These are phyloP conservation scores for Cornus florida DNA, from an alignment of 148 eudicot genomes.

Conservation along the genomic window DNA sequence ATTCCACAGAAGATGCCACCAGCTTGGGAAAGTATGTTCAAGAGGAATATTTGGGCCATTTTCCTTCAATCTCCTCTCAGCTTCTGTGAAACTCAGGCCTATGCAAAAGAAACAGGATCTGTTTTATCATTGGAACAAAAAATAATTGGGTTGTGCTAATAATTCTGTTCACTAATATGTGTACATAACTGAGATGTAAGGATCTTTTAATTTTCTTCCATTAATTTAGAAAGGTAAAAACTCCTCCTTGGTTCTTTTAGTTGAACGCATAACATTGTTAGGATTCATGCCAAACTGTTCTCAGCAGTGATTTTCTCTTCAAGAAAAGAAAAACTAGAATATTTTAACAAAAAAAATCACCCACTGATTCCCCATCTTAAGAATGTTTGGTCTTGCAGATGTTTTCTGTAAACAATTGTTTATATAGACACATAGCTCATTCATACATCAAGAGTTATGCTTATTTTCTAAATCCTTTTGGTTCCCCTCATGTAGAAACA, in stretches of 20 bases:
- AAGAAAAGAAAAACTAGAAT: background rate
- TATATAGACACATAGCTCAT: background rate
- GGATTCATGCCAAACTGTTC: background rate
- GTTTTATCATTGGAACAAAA: background rate
- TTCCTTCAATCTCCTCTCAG: constrained; percentile 44
- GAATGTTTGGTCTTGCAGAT: background rate
- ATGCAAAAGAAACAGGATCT: constrained; percentile 8
- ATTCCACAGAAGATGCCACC: constrained; percentile 54
- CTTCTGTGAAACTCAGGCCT: constrained; percentile 57
- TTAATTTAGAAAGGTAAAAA: background rate
- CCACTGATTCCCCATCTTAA: background rate
- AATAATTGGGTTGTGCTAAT: background rate
- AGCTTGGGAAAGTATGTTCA: constrained; percentile 42
- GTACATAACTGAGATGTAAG: background rate
- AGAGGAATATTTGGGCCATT: constrained; percentile 49
- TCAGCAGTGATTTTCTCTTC: background rate
- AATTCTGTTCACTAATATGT: background rate
- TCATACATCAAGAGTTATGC: background rate
- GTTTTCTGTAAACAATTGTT: background rate
- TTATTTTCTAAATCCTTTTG: background rate
- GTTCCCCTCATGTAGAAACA: background rate
- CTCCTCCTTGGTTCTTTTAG: background rate
- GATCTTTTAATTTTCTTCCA: background rate
- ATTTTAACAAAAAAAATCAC: background rate
- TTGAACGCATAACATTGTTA: background rate